These are phyloP conservation scores for Lonicera japonica DNA, from an alignment of 129 eudicot species.

Conservation along the genomic window DNA sequence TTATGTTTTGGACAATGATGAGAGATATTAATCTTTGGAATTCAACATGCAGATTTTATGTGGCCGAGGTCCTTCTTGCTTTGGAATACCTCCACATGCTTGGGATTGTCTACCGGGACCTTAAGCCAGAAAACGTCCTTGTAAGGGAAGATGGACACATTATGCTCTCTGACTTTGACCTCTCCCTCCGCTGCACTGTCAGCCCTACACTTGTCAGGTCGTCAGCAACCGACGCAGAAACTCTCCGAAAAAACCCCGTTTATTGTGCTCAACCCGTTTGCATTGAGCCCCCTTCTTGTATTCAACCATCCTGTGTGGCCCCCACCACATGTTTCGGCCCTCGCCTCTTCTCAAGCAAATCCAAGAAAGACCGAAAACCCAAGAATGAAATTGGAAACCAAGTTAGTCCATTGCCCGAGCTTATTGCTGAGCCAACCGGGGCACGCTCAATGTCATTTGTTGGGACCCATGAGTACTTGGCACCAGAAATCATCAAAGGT, in stretches of 20 bases:
- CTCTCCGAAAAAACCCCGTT: conserved; percentile 12
- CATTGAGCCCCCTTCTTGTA: conserved; percentile 31
- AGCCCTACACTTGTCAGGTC: conserved; percentile 37
- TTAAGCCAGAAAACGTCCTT: conserved; percentile 47
- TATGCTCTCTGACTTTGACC: conserved; percentile 43
- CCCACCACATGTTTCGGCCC: conserved; percentile 31
- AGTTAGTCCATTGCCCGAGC: conserved; percentile 32
- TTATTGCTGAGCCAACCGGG: conserved; percentile 36
- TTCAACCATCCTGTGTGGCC: conserved; percentile 26
- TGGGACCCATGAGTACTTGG: conserved; percentile 43
- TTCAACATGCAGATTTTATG: conserved; percentile 28
- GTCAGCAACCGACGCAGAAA: conserved; percentile 20
- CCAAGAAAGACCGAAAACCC: conserved; percentile 33
- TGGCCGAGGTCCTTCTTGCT: conserved; percentile 36
- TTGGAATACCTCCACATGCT: conserved; percentile 47
- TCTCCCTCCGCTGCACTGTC: conserved; percentile 38
- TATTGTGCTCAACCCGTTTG: conserved; percentile 35
- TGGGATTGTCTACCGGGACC: conserved; percentile 42
- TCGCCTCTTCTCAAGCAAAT: conserved; percentile 28
- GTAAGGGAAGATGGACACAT: conserved; percentile 46
- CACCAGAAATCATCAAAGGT: conserved; percentile 40
- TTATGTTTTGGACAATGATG: not conserved
- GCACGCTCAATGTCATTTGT: conserved; percentile 48
- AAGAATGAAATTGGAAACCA: conserved; percentile 23
- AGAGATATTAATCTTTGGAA: not conserved